Evolutionary conservation across 306 rosid species (phyloP).

Genomic region (Acacia melanoxylon): DNA sequence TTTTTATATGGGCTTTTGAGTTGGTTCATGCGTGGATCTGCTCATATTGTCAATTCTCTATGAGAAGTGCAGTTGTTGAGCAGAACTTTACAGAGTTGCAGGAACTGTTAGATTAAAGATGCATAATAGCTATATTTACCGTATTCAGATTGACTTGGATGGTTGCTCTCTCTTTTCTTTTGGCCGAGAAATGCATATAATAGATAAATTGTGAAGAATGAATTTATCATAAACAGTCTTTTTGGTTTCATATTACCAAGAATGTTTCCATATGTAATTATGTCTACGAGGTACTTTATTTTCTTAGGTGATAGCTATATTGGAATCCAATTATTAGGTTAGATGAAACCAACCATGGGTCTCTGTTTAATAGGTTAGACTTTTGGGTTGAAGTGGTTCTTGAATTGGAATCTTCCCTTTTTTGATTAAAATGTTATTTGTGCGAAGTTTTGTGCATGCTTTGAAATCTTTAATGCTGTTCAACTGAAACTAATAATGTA

Average conservation of each 20-base stretch:
- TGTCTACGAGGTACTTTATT: background rate
- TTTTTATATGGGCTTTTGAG: background rate
- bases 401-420: background rate
- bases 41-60: slow-evolving; percentile 9
- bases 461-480: background rate
- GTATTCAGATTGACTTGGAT: slow-evolving; percentile 1
- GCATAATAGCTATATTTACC: background rate
- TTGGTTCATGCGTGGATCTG: slow-evolving; percentile 17
- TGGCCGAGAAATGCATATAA: background rate
- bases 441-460: slow-evolving; percentile 5
- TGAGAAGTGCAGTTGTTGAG: slow-evolving; percentile 12
- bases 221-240: slow-evolving; percentile 4
- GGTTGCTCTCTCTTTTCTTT: background rate
- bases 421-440: background rate
- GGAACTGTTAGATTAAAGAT: background rate
- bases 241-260: background rate
- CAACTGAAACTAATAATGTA: background rate
- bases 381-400: background rate
- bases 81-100: slow-evolving; percentile 9
- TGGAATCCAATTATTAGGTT: too few species aligned
- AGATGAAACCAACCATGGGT: background rate
- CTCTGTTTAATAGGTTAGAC: background rate
- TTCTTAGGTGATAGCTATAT: background rate
- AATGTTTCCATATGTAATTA: background rate
- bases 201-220: slow-evolving; percentile 11